Percentiles rank a stretch among this genome's conserved stretches.
These are phyloP conservation scores for Globisporangium lucens DNA, from an alignment of 352 stramenopile genomes.

Conservation along the genomic window DNA sequence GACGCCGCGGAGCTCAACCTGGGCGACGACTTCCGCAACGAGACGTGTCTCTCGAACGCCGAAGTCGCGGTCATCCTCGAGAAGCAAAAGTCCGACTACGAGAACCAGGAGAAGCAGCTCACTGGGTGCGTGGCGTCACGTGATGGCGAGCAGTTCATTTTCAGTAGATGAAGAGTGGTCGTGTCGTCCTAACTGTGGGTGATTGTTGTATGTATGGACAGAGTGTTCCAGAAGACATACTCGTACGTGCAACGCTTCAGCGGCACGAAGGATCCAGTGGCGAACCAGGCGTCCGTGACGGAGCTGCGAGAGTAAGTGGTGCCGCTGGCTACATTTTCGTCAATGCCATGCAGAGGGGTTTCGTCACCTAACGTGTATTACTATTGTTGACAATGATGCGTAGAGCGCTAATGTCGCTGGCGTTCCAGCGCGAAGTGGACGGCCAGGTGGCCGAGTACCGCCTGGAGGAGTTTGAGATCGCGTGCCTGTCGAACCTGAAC, in stretches of 20 bases:
- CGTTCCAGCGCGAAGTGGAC: slow-evolving; percentile 78
- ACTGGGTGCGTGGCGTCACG: slow-evolving; percentile 42
- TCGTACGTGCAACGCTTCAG: slow-evolving; percentile 91
- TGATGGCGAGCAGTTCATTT: slow-evolving; percentile 5
- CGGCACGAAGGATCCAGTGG: slow-evolving; percentile 88
- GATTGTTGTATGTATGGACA: slow-evolving; percentile 18
- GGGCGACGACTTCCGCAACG: slow-evolving; percentile 85
- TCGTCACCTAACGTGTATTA: background rate
- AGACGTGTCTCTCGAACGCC: slow-evolving; percentile 88
- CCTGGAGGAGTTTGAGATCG: slow-evolving; percentile 89
- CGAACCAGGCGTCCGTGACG: slow-evolving; percentile 87
- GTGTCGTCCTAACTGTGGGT: background rate
- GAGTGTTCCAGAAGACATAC: slow-evolving; percentile 91
- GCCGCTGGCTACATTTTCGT: background rate
- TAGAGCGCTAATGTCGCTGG: slow-evolving; percentile 83
- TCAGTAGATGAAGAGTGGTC: background rate
- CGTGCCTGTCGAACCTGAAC: slow-evolving; percentile 89
- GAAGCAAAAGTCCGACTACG: slow-evolving; percentile 90
- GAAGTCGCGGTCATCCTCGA: slow-evolving; percentile 89
- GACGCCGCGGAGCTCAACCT: slow-evolving; percentile 88
- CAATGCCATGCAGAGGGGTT: background rate
- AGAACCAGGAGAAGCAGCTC: slow-evolving; percentile 89
- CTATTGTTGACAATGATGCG: background rate
- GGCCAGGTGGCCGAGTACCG: slow-evolving; percentile 68
- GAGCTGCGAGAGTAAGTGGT: slow-evolving; percentile 80